Evolutionary conservation across 371 early-diverging fungal genomes (phyloP).

Genomic region (Mortierella sp.): DNA sequence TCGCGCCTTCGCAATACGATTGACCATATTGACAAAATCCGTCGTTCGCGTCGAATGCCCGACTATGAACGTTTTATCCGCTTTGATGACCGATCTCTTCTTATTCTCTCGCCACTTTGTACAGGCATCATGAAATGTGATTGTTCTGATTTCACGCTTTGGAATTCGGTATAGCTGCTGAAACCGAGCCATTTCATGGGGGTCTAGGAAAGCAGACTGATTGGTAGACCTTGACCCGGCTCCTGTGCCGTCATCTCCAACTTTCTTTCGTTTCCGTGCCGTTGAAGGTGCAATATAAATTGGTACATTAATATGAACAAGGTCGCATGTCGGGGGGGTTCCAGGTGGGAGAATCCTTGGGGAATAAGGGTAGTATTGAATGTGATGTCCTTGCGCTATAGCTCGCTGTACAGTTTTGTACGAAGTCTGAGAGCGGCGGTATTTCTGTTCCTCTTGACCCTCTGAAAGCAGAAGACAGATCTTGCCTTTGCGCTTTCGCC

Average conservation of each 20-base stretch:
- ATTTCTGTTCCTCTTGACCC: constrained; percentile 83
- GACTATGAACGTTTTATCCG: constrained; percentile 20
- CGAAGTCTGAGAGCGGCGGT: constrained; percentile 67
- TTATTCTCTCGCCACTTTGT: constrained; percentile 3
- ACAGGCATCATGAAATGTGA: constrained; percentile 22
- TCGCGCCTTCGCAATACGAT: constrained; percentile 20
- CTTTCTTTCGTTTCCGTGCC: constrained; percentile 14
- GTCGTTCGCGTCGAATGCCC: constrained; percentile 41
- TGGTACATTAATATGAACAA: constrained; percentile 38
- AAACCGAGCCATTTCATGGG: constrained; percentile 35
- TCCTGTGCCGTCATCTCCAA: background rate
- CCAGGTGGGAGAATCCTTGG: constrained; percentile 38
- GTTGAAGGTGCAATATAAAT: constrained; percentile 13
- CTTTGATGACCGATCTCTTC: constrained; percentile 6
- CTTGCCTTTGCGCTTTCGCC: constrained; percentile 89
- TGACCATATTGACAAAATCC: constrained; percentile 14
- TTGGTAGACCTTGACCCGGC: background rate
- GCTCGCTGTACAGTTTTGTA: constrained; percentile 72
- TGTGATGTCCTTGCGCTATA: constrained; percentile 60
- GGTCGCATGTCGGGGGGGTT: constrained; percentile 25
- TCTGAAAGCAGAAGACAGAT: constrained; percentile 87
- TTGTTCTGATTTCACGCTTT: constrained; percentile 16
- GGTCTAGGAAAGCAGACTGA: constrained; percentile 29
- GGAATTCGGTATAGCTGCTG: constrained; percentile 29
- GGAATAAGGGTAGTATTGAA: constrained; percentile 60